These are phyloP conservation scores for Rhizophora mangle DNA, from an alignment of 345 rosid genomes.

Conservation along the genomic window DNA sequence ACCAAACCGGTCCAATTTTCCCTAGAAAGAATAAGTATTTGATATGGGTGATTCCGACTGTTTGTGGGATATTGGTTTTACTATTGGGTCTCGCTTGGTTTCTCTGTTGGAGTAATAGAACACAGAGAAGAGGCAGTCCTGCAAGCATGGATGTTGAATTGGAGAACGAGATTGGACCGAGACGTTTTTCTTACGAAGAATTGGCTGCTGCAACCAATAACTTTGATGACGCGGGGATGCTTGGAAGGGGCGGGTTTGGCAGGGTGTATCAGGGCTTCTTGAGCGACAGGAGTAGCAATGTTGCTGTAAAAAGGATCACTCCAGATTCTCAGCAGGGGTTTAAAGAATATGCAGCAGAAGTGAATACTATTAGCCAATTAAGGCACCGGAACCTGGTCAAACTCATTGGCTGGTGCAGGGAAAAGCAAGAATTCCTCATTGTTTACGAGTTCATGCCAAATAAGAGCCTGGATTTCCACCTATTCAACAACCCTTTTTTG, in stretches of 20 bases:
- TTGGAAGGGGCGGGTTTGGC: background rate
- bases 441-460: slow-evolving; percentile 1
- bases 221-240: background rate
- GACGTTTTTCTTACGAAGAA: background rate
- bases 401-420: slow-evolving; percentile 9
- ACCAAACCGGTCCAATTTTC: background rate
- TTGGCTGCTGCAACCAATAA: background rate
- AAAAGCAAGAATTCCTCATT: background rate
- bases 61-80: background rate
- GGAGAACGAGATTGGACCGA: background rate
- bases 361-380: slow-evolving; percentile 4
- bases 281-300: background rate
- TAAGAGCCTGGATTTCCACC: background rate
- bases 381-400: slow-evolving; percentile 8
- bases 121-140: background rate
- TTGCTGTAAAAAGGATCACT: slow-evolving; percentile 11
- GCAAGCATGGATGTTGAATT: background rate
- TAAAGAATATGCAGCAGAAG: slow-evolving; percentile 1
- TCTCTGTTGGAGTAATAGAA: background rate
- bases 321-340: background rate
- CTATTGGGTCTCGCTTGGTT: background rate
- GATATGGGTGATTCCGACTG: background rate
- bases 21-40: background rate
- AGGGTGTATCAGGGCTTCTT: background rate
- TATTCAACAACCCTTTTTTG: background rate